These are phyloP conservation scores for Saccharomyces eubayanus DNA, from an alignment of 805 yeast genomes.

Conservation along the genomic window DNA sequence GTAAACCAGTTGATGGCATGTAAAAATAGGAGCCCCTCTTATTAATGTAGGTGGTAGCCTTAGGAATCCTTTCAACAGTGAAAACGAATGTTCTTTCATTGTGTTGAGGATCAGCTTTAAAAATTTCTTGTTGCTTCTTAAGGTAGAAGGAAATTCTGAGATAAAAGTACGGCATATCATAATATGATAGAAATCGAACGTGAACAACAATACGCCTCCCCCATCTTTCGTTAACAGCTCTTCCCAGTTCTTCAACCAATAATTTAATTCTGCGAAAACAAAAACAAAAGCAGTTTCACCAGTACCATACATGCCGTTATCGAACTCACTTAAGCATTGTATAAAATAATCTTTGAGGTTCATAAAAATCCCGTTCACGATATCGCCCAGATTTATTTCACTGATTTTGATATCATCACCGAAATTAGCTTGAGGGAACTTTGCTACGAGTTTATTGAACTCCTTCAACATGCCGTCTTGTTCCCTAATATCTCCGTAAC, in stretches of 20 bases:
- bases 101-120: slow-evolving; percentile 32
- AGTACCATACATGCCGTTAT: not conserved
- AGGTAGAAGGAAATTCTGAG: slow-evolving; percentile 23
- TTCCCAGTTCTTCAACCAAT: slow-evolving; percentile 42
- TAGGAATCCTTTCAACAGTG: slow-evolving; percentile 38
- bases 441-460: slow-evolving; percentile 37
- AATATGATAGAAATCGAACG: slow-evolving; percentile 41
- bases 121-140: slow-evolving; percentile 19
- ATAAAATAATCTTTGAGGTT: slow-evolving; percentile 23
- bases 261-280: slow-evolving; percentile 32
- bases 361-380: slow-evolving; percentile 23
- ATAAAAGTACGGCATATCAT: slow-evolving; percentile 34
- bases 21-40: slow-evolving; percentile 47
- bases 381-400: slow-evolving; percentile 38
- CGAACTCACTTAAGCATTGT: slow-evolving; percentile 4
- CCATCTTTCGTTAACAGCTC: slow-evolving; percentile 40
- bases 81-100: slow-evolving; percentile 38
- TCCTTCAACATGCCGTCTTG: slow-evolving; percentile 27
- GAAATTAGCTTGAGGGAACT: slow-evolving; percentile 42
- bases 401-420: slow-evolving; percentile 50
- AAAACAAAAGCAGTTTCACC: slow-evolving; percentile 4
- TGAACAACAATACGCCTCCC: slow-evolving; percentile 41
- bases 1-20: slow-evolving; percentile 46
- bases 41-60: slow-evolving; percentile 39
- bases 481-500: slow-evolving; percentile 34